Base-by-base conservation (phyloP, 2,329 filamentous ascomycete genomes). In the Fusarium foetens region DNA sequence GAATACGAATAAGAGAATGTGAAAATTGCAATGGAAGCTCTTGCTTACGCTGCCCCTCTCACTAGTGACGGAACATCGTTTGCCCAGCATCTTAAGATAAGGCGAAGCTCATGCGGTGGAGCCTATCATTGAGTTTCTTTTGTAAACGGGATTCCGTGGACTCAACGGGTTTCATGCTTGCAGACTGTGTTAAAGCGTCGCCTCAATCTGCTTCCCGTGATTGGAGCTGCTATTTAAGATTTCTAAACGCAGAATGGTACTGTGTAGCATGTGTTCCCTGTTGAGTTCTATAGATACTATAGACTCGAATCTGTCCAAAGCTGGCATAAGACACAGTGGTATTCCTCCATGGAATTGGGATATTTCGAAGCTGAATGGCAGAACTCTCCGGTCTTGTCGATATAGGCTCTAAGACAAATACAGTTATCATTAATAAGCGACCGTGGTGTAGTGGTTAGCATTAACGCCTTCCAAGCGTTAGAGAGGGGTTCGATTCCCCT, bases 391-490 rank as follows among this genome's bases (percentile, higher is more conserved):
- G 19, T 10, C 8, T 8, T 1, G 4, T 14, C 11, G 0, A 14
- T 33, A 51, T 51, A 35, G 6, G 0, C 0, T 5, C 3, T 5
- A 3, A 1, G 3, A 4, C 0, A 23, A 4, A 1, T 4, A 3
- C 1, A 1, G 0, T 2, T 14, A 31, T 21, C 51, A 23, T 39
- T 43, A 38, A 52, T 19, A 25, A 63, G 62, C 62, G 48, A 63
- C 62, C 58, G 41, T 65, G 62, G 62, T 65, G 62, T 65, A 65
- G 62, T 65, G 62, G 62, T 65, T 63, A 65, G 62, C 62, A 65
- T 65, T 65, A 65, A 65, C 62, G 62, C 62, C 62, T 65, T 65
- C 62, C 62, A 65, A 65, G 62, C 62, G 62, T 65, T 65, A 65
- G 62, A 65, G 62, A 48, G 41, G 62, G 62, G 62, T 65, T 65